phyloP scores from a whole-genome alignment of 179 eudicot species.

The Camellia oleifera region DNA sequence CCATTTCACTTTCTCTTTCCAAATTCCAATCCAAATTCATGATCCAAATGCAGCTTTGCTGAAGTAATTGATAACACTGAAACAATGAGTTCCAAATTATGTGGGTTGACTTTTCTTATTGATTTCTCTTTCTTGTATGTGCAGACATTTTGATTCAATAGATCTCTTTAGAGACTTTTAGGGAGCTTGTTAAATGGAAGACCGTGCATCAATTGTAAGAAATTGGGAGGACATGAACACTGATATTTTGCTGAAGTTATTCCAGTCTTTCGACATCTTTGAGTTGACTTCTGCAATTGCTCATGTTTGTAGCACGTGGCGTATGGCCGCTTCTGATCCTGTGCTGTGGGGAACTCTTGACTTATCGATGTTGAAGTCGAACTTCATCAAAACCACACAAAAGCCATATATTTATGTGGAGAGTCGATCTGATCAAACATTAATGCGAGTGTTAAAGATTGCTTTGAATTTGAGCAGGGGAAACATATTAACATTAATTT shows the following conservation, averaged over 20 bases:
- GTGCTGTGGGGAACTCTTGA: constrained; percentile 42
- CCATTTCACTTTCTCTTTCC: too few relatives aligned
- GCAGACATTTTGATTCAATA: not conserved
- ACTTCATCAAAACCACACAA: constrained; percentile 36
- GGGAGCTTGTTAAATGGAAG: constrained; percentile 28
- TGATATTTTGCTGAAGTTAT: constrained; percentile 41
- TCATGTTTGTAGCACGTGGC: constrained; percentile 47
- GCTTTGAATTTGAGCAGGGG: constrained; percentile 39
- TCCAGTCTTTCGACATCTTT: constrained; percentile 27
- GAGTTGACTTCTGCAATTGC: constrained; percentile 36
- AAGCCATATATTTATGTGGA: constrained; percentile 51
- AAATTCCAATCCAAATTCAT: too few relatives aligned
- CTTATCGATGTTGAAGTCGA: constrained; percentile 31
- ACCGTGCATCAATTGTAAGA: constrained; percentile 2
- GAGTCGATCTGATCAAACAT: constrained; percentile 30
- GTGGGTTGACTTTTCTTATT: not conserved
- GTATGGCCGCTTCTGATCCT: constrained; percentile 38
- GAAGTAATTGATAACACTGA: not conserved
- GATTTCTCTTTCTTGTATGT: not conserved
- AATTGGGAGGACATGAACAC: constrained; percentile 47
- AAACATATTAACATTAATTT: constrained; percentile 24
- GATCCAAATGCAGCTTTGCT: too few relatives aligned
- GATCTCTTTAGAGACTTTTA: not conserved
- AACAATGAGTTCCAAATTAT: not conserved
- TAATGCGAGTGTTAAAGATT: constrained; percentile 32